Base-by-base conservation (phyloP, 768 basidiomycete genomes). In the Lentinula sp. region DNA sequence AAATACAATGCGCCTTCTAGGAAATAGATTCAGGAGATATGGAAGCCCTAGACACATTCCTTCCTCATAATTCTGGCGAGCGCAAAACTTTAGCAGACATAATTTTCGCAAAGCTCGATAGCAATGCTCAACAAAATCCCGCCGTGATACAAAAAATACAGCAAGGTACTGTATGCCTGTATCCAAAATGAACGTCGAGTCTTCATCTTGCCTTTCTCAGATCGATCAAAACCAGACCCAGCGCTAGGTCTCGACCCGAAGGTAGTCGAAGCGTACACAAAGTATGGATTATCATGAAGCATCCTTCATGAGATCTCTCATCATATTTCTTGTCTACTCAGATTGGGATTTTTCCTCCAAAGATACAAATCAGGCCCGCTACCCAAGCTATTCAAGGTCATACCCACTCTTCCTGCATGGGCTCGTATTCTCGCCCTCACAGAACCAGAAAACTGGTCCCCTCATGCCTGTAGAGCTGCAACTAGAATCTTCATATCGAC, bases 351-450 rank as follows among this genome's bases (percentile, higher is more conserved):
- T 62, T 85, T 95, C 63, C 82, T 99, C 35, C 87, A 83, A 46
- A 86, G 87, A 60, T 98, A 99, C 78, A 93, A 90, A 67, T 95
- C 95, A 13, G 95, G 95, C 0, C 87, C 95, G 1, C 82, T 99
- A 1, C 97, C 97, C 34, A 98, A 98, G 76, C 81, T 95, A 3
- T 95, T 99, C 85, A 99, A 99, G 79, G 90, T 99, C 63, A 91
- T 99, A 50, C 97, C 97, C 21, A 90, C 95, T 10, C 85, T 98
- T 28, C 91, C 93, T 3, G 88, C 91, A 62, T 99, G 97, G 97
- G 95, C 95, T 9, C 90, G 94, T 52, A 87, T 98, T 64, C 84
- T 99, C 48, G 93, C 95, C 31, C 82, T 98, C 49, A 98, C 97
- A 13, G 82, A 82, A 58, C 97, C 97, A 1, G 89, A 95, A 74